These are phyloP conservation scores for Carex kokanica DNA, from an alignment of 176 grass and related monocot species.

Conservation along the genomic window DNA sequence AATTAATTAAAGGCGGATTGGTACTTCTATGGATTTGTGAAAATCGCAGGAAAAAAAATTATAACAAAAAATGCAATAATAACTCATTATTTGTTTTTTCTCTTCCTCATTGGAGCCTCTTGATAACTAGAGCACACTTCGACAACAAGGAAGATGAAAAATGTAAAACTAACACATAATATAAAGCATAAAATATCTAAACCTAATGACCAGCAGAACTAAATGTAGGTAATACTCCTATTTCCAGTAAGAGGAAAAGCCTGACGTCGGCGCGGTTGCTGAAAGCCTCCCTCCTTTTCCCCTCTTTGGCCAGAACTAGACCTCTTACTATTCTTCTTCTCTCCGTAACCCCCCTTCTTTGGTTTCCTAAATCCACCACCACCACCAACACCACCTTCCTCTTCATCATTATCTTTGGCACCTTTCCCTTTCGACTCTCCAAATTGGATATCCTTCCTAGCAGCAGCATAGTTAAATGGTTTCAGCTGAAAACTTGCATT, in stretches of 20 bases:
- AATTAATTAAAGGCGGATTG: neutral
- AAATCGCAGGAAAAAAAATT: neutral
- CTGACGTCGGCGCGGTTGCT: conserved; percentile 33
- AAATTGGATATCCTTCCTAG: conserved; percentile 57
- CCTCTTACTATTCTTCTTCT: conserved; percentile 25
- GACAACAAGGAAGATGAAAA: neutral
- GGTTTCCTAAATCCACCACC: neutral
- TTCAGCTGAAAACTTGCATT: conserved; percentile 37
- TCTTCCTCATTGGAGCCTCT: conserved; percentile 13
- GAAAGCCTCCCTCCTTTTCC: conserved; percentile 32
- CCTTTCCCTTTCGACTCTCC: conserved; percentile 34
- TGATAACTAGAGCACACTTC: neutral
- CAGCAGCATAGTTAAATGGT: conserved; percentile 62
- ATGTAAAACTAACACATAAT: conserved; percentile 14
- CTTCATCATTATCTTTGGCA: conserved; percentile 36
- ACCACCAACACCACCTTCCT: conserved; percentile 14
- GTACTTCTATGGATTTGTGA: neutral
- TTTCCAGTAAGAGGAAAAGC: conserved; percentile 50
- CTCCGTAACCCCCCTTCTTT: conserved; percentile 36
- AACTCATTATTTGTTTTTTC: conserved; percentile 25
- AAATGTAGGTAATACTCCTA: conserved; percentile 50
- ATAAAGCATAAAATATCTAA: conserved; percentile 7
- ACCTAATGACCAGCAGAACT: conserved; percentile 21
- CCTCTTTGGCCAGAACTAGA: conserved; percentile 10
- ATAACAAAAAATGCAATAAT: neutral